Evolutionary conservation across 139 green algal species (phyloP), one percentile per base, ranked within the genome.

Genomic region (Eudorina sp.): DNA sequence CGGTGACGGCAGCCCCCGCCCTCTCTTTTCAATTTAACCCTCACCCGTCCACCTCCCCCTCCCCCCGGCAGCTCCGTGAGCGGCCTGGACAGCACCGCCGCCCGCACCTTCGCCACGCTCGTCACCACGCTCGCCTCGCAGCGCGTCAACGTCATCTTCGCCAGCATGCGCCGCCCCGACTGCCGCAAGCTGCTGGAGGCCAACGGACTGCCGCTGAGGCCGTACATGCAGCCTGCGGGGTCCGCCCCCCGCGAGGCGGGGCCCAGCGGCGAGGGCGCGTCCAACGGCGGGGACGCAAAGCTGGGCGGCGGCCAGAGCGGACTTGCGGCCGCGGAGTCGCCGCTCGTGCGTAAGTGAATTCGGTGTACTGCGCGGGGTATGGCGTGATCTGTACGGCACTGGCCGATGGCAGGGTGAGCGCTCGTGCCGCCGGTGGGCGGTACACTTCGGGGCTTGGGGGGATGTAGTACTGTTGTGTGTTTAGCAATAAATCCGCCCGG

Each of bases 61-160:
- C 45, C 60, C 11, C 51, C 2, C 62, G 41, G 41, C 94, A 96
- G 95, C 86, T 76, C 83, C 9, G 94, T 97, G 14, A 90, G 94
- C n/a, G 94, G 94, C 21, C 51, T 98, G 83, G 96, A 98, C 53
- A 93, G 94, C 9, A 98, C 96, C 0, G 94, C 94, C 0, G 96
- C 96, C 19, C 92, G 93, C 78, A 96, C 93, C 21, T 95, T 98
- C 55, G 90, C 89, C 34, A 94, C 93, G 31, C 89, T 98, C 53
- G 70, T 90, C 25, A 89, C 38, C 82, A 76, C 51, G 0, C 66
- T 93, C 4, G 62, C 34, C 62, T 53, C 43, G 0, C 80, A 86
- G 80, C n/a, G 25, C 60, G 80, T 76, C n/a, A 64, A 86, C 62
- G 80, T 64, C 41, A 64, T 86, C 43, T 76, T 86, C 43, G 43